Evolutionary conservation across 129 eudicot genomes (phyloP).

Genomic region (Saposhnikovia divaricata): DNA sequence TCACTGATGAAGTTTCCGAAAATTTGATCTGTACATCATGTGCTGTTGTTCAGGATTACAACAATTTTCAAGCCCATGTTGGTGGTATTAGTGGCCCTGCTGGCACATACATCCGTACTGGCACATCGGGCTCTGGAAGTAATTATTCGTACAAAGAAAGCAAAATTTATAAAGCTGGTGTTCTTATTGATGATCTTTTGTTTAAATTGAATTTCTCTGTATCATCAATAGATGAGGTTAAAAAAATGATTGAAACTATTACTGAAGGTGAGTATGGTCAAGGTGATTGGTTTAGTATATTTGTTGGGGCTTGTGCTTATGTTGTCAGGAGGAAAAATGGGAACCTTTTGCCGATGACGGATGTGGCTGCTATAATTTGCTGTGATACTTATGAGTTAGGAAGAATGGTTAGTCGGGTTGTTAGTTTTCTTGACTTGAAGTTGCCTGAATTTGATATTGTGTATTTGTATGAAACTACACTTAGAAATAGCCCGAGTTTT

Average conservation of each 20-base stretch:
- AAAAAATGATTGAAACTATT: conserved; percentile 41
- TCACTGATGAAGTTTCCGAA: conserved; percentile 32
- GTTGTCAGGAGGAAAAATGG: conserved; percentile 53
- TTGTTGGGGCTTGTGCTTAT: conserved; percentile 72
- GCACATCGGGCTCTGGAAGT: conserved; percentile 45
- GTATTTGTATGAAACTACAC: conserved; percentile 30
- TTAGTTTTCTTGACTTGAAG: conserved; percentile 36
- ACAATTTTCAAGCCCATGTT: conserved; percentile 38
- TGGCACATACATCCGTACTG: conserved; percentile 42
- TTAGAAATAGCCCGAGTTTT: conserved; percentile 29
- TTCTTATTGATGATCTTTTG: conserved; percentile 30
- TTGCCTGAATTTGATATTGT: conserved; percentile 71
- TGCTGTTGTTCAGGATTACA: conserved; percentile 44
- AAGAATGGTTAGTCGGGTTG: conserved; percentile 62
- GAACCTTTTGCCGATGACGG: conserved; percentile 41
- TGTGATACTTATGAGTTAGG: conserved; percentile 63
- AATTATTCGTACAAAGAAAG: conserved; percentile 26
- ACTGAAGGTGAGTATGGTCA: conserved; percentile 61
- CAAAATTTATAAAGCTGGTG: conserved; percentile 35
- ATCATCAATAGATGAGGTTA: conserved; percentile 34
- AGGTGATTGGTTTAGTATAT: conserved; percentile 68
- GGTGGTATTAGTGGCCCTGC: conserved; percentile 47
- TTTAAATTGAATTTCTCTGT: conserved; percentile 22
- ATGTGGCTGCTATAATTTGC: conserved; percentile 34
- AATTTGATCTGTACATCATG: conserved; percentile 40